A percentile compares a stretch with the other conserved stretches of the same genome.
Evolutionary conservation across 345 rosid species (phyloP).

Genomic region (thale cress (Arabidopsis thaliana)): TAIR10.1 NC_003074.8:20979001-20979500

Average conservation of each 20-base stretch:
- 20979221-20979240: constrained; percentile 61
- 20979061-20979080: constrained; percentile 55
- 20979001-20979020: not conserved
- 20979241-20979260: constrained; percentile 53
- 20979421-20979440: not conserved
- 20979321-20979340: constrained; percentile 73
- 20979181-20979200: constrained; percentile 65
- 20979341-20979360: constrained; percentile 75
- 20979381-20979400: constrained; percentile 61
- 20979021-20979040: not conserved
- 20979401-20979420: not conserved
- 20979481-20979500: constrained; percentile 52
- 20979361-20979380: constrained; percentile 69
- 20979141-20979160: constrained; percentile 56
- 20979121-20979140: constrained; percentile 55
- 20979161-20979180: constrained; percentile 45
- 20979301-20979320: constrained; percentile 68
- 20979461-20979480: constrained; percentile 55
- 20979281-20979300: constrained; percentile 78
- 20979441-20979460: constrained; percentile 3
- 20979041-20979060: constrained; percentile 58
- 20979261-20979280: constrained; percentile 54
- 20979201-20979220: constrained; percentile 68
- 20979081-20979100: constrained; percentile 50
- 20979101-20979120: constrained; percentile 61